Evolutionary conservation across 768 basidiomycete genomes (phyloP), one percentile per base, ranked within the genome.

Genomic region (Amanita rubescens): DNA sequence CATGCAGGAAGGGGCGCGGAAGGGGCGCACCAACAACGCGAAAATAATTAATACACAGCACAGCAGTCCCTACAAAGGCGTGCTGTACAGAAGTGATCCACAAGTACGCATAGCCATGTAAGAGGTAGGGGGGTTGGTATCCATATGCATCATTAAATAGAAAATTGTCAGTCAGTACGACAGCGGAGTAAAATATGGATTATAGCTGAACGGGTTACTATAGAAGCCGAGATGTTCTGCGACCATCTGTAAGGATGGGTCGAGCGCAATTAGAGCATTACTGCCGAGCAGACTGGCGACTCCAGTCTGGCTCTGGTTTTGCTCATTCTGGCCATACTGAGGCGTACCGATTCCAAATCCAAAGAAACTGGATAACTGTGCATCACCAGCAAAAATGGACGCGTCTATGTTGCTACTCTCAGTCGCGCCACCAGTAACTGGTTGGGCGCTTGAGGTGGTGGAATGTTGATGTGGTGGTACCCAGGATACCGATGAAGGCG

Each of bases 171-270:
- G 27, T 51, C 39, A 51, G 38, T 51, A 51, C 3, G 51, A 42
- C 27, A 51, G 1, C 8, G 51, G 32, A 51, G 51, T 32, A 33
- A 51, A 51, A 38, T 39, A 51, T 17, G 41, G 30, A 24, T 30
- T 51, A 43, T 51, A 43, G 24, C n/a, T 19, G 7, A 51, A 33
- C 8, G 38, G 15, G 17, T 25, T 51, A 27, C 12, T 33, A 19
- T 41, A 43, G 30, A 51, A 51, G 10, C 51, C 51, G 19, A 51
- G 51, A n/a, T 51, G 51, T 34, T 51, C 51, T 19, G 51, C 51
- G 17, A 51, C 30, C 19, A 27, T 33, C 41, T 51, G 51, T 15
- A 51, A 27, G 1, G 51, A 51, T 15, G 51, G 51, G 14, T 51
- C 51, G 5, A 51, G 12, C 4, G 38, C 14, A 19, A 51, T 24